These are phyloP conservation scores for Arthroderma sp. DNA, from an alignment of 2,329 filamentous ascomycete species.

Conservation along the genomic window DNA sequence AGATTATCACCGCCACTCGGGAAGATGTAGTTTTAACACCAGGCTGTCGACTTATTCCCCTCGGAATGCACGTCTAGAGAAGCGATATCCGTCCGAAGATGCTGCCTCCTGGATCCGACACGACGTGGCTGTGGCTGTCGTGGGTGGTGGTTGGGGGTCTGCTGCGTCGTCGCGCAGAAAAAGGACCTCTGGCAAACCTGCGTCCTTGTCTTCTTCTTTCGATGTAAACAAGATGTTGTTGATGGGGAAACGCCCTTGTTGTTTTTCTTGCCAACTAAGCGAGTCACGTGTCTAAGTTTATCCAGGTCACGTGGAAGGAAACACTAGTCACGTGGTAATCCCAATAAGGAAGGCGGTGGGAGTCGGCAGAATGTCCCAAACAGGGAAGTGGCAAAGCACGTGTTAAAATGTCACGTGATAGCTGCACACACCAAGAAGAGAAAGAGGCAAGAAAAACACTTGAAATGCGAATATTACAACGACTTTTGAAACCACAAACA, in stretches of 20 bases:
- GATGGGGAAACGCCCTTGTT: constrained; percentile 15
- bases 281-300: too few species aligned
- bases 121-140: not conserved
- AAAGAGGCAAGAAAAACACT: not conserved
- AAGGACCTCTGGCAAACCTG: not conserved
- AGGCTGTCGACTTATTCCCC: not conserved
- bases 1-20: not conserved
- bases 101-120: not conserved
- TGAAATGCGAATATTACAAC: too few species aligned
- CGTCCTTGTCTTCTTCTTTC: constrained; percentile 4
- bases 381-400: not conserved
- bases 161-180: not conserved
- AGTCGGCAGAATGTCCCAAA: not conserved
- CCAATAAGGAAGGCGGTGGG: not conserved
- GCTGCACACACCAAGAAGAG: not conserved
- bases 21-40: not conserved
- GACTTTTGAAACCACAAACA: not conserved
- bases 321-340: not conserved
- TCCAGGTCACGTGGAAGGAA: not conserved
- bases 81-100: not conserved
- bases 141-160: not conserved
- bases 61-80: not conserved
- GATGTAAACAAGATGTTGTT: constrained; percentile 17
- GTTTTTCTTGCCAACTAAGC: not conserved
- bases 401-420: not conserved